Evolutionary conservation across 2,329 filamentous ascomycete species (phyloP).

Genomic region (Raffaelea albimanens): DNA sequence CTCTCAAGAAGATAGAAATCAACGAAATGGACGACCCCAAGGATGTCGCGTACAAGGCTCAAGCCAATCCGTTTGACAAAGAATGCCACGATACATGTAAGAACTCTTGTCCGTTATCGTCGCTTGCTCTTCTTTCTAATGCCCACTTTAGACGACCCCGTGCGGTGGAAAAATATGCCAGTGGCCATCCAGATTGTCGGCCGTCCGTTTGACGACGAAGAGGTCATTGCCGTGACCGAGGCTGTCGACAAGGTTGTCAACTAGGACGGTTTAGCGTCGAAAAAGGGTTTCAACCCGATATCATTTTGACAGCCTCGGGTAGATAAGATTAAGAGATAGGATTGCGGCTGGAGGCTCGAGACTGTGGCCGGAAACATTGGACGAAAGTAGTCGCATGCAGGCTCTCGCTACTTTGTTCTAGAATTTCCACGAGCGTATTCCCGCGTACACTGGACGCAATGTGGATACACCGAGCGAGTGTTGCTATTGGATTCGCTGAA

Average conservation of each 20-base stretch:
- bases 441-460: too few species aligned
- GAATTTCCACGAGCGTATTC: too few species aligned
- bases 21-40: slow-evolving; percentile 1
- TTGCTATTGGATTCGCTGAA: too few species aligned
- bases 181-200: slow-evolving; percentile 5
- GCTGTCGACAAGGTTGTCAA: slow-evolving; percentile 5
- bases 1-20: neutral
- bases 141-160: slow-evolving; percentile 2
- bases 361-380: too few species aligned
- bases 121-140: neutral
- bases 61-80: slow-evolving; percentile 4
- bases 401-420: too few species aligned
- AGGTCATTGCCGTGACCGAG: slow-evolving; percentile 3
- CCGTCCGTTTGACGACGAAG: slow-evolving; percentile 6
- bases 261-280: too few species aligned
- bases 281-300: too few species aligned
- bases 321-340: too few species aligned
- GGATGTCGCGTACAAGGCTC: neutral
- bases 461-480: too few species aligned
- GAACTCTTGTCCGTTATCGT: neutral
- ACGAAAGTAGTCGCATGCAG: too few species aligned
- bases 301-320: too few species aligned
- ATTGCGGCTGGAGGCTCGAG: too few species aligned
- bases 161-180: slow-evolving; percentile 3
- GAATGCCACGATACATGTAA: slow-evolving; percentile 5